Conservation (phyloP, 75 land plant species). For the Larix kaempferi region DNA sequence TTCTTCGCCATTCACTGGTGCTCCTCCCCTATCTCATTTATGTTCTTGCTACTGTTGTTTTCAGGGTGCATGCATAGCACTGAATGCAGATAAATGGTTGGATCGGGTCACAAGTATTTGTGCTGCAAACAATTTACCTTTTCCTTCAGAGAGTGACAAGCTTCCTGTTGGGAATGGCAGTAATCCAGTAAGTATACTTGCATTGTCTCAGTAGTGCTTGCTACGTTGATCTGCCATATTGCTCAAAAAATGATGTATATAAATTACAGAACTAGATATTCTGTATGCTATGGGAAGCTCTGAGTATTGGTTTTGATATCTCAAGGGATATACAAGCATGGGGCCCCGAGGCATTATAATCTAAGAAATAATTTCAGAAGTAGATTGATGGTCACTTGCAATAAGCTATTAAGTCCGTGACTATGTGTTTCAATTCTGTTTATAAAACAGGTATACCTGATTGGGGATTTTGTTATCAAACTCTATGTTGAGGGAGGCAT, state of each 20-base stretch:
- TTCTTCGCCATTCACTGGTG: too few relatives aligned
- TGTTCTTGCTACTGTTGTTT: not conserved
- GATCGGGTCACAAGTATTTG: slow-evolving; percentile 57
- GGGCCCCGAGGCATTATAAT: not conserved
- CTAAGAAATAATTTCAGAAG: slow-evolving; percentile 1
- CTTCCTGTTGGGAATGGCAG: slow-evolving; percentile 98
- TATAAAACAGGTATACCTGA: slow-evolving; percentile 61
- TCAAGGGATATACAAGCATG: not conserved
- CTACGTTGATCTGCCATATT: not conserved
- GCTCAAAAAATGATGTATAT: not conserved
- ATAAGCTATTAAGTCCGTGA: not conserved
- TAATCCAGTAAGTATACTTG: slow-evolving; percentile 84
- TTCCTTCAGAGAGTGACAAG: slow-evolving; percentile 72
- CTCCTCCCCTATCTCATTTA: too few relatives aligned
- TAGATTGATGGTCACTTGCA: slow-evolving; percentile 1
- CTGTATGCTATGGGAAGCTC: not conserved
- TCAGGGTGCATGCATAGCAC: slow-evolving; percentile 87
- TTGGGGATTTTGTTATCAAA: slow-evolving; percentile 71
- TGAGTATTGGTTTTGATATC: not conserved
- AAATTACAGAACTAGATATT: not conserved
- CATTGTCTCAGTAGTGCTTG: not conserved
- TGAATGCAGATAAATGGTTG: slow-evolving; percentile 71
- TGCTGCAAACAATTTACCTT: slow-evolving; percentile 47
- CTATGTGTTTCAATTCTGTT: not conserved
- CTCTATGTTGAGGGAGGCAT: slow-evolving; percentile 81